Conservation (phyloP, 31 red algal species). For the Asparagopsis taxiformis region DNA sequence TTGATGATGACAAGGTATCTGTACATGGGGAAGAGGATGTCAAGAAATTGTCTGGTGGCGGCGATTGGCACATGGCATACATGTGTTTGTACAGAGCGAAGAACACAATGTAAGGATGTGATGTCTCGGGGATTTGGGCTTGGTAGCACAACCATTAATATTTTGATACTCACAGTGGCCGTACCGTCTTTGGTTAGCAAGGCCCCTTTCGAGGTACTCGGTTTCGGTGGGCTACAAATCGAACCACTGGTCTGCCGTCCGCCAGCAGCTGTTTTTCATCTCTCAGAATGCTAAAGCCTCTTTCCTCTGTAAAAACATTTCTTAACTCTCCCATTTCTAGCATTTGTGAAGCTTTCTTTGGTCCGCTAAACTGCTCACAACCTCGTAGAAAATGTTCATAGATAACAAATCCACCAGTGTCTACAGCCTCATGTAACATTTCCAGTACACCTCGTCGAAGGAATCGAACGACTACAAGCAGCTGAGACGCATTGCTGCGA, state of each 20-base stretch:
- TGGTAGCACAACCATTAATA: no score
- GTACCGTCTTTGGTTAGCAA: no score
- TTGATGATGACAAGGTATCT: slow-evolving; percentile 88
- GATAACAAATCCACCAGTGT: slow-evolving; percentile 37
- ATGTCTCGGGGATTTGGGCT: no score
- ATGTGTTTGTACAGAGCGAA: slow-evolving; percentile 83
- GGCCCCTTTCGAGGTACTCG: no score
- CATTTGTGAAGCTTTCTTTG: slow-evolving; percentile 49
- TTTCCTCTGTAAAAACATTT: slow-evolving; percentile 22
- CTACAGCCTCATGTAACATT: slow-evolving; percentile 23
- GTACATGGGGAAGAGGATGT: slow-evolving; percentile 82
- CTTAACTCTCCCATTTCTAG: slow-evolving; percentile 33
- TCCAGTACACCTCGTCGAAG: slow-evolving; percentile 52
- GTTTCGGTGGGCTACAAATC: slow-evolving; percentile 22
- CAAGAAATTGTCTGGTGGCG: slow-evolving; percentile 81
- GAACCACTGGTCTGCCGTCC: slow-evolving; percentile 48
- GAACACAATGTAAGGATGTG: slow-evolving; percentile 15
- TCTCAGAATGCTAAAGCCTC: slow-evolving; percentile 26
- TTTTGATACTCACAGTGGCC: no score
- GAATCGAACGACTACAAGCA: slow-evolving; percentile 56
- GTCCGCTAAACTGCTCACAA: slow-evolving; percentile 41
- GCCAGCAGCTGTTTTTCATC: slow-evolving; percentile 17
- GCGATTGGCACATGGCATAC: slow-evolving; percentile 98
- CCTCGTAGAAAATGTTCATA: slow-evolving; percentile 61
- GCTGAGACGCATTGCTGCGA: slow-evolving; percentile 10